Evolutionary conservation across 1,284 basidiomycete genomes (phyloP).

Genomic region (Cutaneotrichosporon sp.): DNA sequence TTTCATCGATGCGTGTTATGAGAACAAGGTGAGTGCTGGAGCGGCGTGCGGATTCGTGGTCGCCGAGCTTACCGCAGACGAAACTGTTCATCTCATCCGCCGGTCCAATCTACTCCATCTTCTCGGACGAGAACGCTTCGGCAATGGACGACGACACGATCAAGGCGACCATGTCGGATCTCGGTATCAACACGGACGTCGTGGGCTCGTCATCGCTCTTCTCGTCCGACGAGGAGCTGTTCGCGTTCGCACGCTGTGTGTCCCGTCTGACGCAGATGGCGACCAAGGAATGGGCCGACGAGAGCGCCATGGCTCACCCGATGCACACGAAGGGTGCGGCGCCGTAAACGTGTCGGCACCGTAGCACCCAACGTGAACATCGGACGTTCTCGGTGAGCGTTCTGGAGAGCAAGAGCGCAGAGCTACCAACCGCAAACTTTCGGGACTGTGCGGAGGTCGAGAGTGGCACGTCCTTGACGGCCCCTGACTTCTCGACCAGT

Average conservation of each 20-base stretch:
- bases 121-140: slow-evolving; percentile 61
- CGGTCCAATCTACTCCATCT: slow-evolving; percentile 80
- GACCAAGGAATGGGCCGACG: slow-evolving; percentile 24
- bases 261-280: slow-evolving; percentile 85
- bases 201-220: slow-evolving; percentile 82
- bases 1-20: slow-evolving; percentile 93
- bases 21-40: slow-evolving; percentile 59
- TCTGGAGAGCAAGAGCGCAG: too few relatives aligned
- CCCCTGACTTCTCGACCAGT: too few relatives aligned
- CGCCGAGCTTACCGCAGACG: slow-evolving; percentile 51
- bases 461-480: too few relatives aligned
- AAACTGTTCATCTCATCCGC: slow-evolving; percentile 86
- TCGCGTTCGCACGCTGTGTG: slow-evolving; percentile 89
- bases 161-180: slow-evolving; percentile 52
- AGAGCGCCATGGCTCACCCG: slow-evolving; percentile 14
- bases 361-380: too few relatives aligned
- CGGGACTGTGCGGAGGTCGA: too few relatives aligned
- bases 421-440: too few relatives aligned
- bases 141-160: slow-evolving; percentile 60
- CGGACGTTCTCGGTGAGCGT: too few relatives aligned
- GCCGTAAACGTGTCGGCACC: too few relatives aligned
- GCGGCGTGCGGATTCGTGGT: slow-evolving; percentile 26
- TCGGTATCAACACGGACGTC: slow-evolving; percentile 70
- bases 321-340: neutral
- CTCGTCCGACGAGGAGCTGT: slow-evolving; percentile 86